These are phyloP conservation scores for Chlorella variabilis DNA, from an alignment of 163 green algal genomes.

Conservation along the genomic window DNA sequence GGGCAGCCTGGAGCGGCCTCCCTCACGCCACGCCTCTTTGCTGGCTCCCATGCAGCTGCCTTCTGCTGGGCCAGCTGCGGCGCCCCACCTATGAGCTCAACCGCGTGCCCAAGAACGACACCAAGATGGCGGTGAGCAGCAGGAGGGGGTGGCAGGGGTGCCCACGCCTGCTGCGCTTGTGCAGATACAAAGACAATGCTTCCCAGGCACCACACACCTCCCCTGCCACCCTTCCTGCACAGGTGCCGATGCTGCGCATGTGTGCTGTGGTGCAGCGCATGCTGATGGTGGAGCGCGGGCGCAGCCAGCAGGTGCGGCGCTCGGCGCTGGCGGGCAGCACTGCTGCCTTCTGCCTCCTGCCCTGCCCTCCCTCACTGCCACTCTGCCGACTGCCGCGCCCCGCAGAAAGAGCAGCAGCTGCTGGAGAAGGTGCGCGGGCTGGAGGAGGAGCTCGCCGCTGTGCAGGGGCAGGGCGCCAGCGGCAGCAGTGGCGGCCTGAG, in stretches of 20 bases:
- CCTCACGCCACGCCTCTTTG: no score
- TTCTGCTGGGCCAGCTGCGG: conserved; percentile 43
- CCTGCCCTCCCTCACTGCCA: neutral
- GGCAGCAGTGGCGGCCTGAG: no score
- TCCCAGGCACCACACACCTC: no score
- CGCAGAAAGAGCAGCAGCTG: no score
- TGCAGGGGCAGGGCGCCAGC: neutral
- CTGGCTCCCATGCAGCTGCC: conserved; percentile 11
- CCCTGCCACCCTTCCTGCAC: no score
- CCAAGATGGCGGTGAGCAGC: neutral
- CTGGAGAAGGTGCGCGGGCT: neutral
- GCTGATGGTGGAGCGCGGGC: conserved; percentile 43
- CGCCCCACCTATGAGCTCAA: conserved; percentile 43
- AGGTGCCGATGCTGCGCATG: conserved; percentile 49
- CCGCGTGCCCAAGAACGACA: conserved; percentile 20
- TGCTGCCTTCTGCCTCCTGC: neutral
- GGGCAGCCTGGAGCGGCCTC: no score
- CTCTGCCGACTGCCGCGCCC: neutral
- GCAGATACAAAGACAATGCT: no score
- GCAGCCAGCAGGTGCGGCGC: neutral
- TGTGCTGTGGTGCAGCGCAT: conserved; percentile 52
- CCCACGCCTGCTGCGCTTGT: no score
- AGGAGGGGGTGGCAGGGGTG: no score
- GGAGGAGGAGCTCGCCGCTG: no score
- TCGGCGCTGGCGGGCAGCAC: neutral